These are phyloP conservation scores for Apiospora phragmitis DNA, from an alignment of 2,329 filamentous ascomycete genomes.

Conservation along the genomic window DNA sequence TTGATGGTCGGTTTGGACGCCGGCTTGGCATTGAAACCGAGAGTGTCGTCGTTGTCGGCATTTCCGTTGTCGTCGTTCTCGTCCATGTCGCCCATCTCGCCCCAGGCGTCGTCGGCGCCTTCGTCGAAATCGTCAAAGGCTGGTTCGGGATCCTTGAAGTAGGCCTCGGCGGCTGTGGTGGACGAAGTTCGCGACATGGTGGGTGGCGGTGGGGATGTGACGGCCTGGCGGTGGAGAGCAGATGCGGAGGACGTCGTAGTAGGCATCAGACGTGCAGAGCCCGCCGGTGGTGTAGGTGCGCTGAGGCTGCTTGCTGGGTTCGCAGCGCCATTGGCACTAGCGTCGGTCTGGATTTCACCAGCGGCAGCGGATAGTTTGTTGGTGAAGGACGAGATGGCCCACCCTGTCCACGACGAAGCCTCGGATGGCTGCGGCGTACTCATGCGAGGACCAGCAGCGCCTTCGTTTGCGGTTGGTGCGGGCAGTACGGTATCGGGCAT, in stretches of 20 bases:
- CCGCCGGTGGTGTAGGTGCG: constrained; percentile 36
- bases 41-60: constrained; percentile 53
- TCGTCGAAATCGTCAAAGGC: constrained; percentile 59
- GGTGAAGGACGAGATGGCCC: constrained; percentile 98
- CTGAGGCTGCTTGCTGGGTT: constrained; percentile 36
- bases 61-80: constrained; percentile 62
- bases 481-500: constrained; percentile 83
- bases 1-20: constrained; percentile 31
- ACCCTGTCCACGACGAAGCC: constrained; percentile 80
- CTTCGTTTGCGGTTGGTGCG: constrained; percentile 54
- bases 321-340: constrained; percentile 38
- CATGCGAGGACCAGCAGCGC: constrained; percentile 66
- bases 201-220: constrained; percentile 51
- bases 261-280: constrained; percentile 36
- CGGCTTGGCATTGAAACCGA: constrained; percentile 35
- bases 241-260: constrained; percentile 56
- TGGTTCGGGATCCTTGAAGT: constrained; percentile 42
- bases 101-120: constrained; percentile 73
- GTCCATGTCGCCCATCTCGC: constrained; percentile 59
- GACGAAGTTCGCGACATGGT: constrained; percentile 50
- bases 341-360: constrained; percentile 75
- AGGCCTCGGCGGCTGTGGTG: constrained; percentile 41
- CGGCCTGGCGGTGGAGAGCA: constrained; percentile 59
- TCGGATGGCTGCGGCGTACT: constrained; percentile 68
- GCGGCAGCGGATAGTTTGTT: constrained; percentile 85